phyloP scores from a whole-genome alignment of 208 protist genomes.

The Angomonas deanei region DNA sequence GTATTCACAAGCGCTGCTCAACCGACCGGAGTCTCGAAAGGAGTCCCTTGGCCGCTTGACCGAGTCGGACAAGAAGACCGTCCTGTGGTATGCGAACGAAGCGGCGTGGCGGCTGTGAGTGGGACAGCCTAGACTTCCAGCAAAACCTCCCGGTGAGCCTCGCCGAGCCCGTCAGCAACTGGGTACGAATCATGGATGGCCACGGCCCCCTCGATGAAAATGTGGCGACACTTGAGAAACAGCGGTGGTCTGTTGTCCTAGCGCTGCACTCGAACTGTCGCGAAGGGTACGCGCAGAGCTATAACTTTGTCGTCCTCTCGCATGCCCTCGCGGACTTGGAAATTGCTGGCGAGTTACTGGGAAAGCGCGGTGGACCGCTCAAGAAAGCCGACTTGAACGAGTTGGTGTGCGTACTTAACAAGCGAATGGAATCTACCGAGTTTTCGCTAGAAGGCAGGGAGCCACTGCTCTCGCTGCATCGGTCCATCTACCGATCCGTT shows the following conservation, averaged over 20 bases:
- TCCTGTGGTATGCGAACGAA: conserved; percentile 82
- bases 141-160: conserved; percentile 26
- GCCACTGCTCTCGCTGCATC: conserved; percentile 76
- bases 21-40: background rate
- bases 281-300: conserved; percentile 71
- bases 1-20: conserved; percentile 26
- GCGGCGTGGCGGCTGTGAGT: conserved; percentile 85
- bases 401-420: conserved; percentile 23
- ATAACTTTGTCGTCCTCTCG: conserved; percentile 55
- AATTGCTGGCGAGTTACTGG: conserved; percentile 32
- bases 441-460: conserved; percentile 67
- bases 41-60: background rate
- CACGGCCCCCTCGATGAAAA: background rate
- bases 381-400: background rate
- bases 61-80: background rate
- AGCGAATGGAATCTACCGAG: conserved; percentile 38
- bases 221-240: background rate
- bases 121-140: conserved; percentile 43
- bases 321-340: conserved; percentile 81
- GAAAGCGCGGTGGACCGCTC: background rate
- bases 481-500: conserved; percentile 66
- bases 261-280: conserved; percentile 28
- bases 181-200: background rate
- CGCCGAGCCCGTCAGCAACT: conserved; percentile 22
- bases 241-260: background rate